A percentile compares a stretch with the other conserved stretches of the same genome.
These are phyloP conservation scores for Leishmania aethiopica DNA, from an alignment of 208 protist species.

Conservation along the genomic window DNA sequence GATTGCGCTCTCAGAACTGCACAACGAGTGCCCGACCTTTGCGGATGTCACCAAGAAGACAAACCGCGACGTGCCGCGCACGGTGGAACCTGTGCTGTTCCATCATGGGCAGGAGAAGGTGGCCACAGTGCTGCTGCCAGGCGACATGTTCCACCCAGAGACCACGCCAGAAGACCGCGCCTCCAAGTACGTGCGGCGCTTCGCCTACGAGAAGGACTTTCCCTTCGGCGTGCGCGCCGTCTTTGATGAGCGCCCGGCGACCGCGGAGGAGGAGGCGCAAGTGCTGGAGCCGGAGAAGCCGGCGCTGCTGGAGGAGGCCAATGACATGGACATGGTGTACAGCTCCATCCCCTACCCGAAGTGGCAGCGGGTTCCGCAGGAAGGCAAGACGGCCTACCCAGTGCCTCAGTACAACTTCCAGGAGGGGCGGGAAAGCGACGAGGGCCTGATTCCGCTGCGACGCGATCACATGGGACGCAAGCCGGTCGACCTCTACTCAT, in stretches of 20 bases:
- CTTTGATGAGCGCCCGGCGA: constrained; percentile 80
- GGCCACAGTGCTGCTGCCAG: constrained; percentile 83
- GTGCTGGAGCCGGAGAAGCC: constrained; percentile 54
- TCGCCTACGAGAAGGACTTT: constrained; percentile 87
- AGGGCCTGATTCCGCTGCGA: constrained; percentile 67
- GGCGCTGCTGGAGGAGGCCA: constrained; percentile 81
- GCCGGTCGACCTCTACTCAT: constrained; percentile 29
- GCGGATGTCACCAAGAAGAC: constrained; percentile 67
- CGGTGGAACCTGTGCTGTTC: constrained; percentile 69
- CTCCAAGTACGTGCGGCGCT: constrained; percentile 71
- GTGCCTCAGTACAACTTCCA: constrained; percentile 72
- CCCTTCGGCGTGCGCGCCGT: constrained; percentile 85
- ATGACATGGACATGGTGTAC: constrained; percentile 84
- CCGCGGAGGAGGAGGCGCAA: constrained; percentile 39
- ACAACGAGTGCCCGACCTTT: constrained; percentile 85
- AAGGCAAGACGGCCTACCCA: constrained; percentile 56
- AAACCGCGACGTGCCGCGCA: constrained; percentile 40
- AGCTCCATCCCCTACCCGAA: constrained; percentile 69
- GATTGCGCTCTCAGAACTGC: constrained; percentile 79
- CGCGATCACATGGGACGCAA: constrained; percentile 42
- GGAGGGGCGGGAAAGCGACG: constrained; percentile 69
- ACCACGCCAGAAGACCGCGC: constrained; percentile 73
- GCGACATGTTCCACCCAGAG: constrained; percentile 67
- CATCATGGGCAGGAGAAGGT: constrained; percentile 73
- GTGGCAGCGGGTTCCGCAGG: constrained; percentile 29